These are phyloP conservation scores for Spathaspora hagerdaliae DNA, from an alignment of 805 yeast genomes.

Conservation along the genomic window DNA sequence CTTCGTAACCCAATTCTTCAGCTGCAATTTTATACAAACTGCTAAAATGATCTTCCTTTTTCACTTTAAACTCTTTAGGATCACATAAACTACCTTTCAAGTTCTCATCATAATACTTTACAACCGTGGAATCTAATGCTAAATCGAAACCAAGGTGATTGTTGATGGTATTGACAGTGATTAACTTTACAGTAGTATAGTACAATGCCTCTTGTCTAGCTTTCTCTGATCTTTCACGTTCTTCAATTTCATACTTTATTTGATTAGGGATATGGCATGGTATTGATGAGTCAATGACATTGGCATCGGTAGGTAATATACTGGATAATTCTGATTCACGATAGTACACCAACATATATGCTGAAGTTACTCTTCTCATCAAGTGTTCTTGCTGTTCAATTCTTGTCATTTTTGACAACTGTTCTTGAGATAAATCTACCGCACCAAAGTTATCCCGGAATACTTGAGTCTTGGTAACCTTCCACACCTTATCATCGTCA, in stretches of 20 bases:
- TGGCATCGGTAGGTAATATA: conserved; percentile 57
- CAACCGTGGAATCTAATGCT: conserved; percentile 55
- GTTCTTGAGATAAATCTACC: conserved; percentile 48
- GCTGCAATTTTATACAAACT: conserved; percentile 51
- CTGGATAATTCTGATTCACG: conserved; percentile 55
- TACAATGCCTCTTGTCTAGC: conserved; percentile 62
- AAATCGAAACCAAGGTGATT: conserved; percentile 72
- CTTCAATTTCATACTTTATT: conserved; percentile 59
- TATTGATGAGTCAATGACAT: conserved; percentile 30
- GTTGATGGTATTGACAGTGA: conserved; percentile 50
- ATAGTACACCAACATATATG: conserved; percentile 94
- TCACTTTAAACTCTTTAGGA: conserved; percentile 48
- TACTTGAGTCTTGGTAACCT: conserved; percentile 78
- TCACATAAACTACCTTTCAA: conserved; percentile 29
- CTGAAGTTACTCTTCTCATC: conserved; percentile 82
- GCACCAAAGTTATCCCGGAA: conserved; percentile 92
- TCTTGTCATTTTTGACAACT: conserved; percentile 49
- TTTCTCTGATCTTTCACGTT: conserved; percentile 49
- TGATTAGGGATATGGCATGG: conserved; percentile 69
- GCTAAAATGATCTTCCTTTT: conserved; percentile 51
- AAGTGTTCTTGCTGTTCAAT: conserved; percentile 58
- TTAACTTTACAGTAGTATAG: conserved; percentile 49
- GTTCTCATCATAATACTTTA: conserved; percentile 45
- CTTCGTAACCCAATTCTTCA: conserved; percentile 31
- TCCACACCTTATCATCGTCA: conserved; percentile 94